Conservation (phyloP, 805 yeast species). For the Barnettozyma vustinii region DNA sequence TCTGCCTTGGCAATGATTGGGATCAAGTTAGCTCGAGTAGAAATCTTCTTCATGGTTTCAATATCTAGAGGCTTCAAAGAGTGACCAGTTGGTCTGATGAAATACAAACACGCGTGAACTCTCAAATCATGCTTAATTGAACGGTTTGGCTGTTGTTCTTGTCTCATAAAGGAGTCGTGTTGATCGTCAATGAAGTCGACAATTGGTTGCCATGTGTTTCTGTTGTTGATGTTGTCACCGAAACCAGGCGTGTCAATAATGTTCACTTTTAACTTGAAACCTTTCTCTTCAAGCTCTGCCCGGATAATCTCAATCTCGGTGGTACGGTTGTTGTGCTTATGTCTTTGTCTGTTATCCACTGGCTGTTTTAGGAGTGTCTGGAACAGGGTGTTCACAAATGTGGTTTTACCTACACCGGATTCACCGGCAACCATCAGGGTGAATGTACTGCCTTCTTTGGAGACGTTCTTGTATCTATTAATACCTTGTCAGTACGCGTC, state of each 20-base stretch:
- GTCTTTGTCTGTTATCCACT: conserved; percentile 35
- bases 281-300: conserved; percentile 81
- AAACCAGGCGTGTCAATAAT: conserved; percentile 92
- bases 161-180: conserved; percentile 82
- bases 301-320: conserved; percentile 74
- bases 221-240: conserved; percentile 85
- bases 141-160: conserved; percentile 88
- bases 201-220: conserved; percentile 80
- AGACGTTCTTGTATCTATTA: conserved; percentile 62
- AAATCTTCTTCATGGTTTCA: conserved; percentile 78
- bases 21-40: conserved; percentile 76
- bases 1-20: conserved; percentile 56
- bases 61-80: conserved; percentile 83
- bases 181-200: conserved; percentile 89
- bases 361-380: conserved; percentile 64
- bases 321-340: conserved; percentile 56
- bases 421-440: conserved; percentile 88
- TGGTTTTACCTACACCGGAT: conserved; percentile 88
- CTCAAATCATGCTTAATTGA: conserved; percentile 64
- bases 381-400: conserved; percentile 80
- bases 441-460: conserved; percentile 70
- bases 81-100: conserved; percentile 89
- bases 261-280: conserved; percentile 70
- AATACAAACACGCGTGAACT: conserved; percentile 87
- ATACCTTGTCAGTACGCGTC: not conserved